A percentile compares a stretch with the other conserved stretches of the same genome.
phyloP scores from a whole-genome alignment of 768 basidiomycete species.

The Leccinum boreale region DNA sequence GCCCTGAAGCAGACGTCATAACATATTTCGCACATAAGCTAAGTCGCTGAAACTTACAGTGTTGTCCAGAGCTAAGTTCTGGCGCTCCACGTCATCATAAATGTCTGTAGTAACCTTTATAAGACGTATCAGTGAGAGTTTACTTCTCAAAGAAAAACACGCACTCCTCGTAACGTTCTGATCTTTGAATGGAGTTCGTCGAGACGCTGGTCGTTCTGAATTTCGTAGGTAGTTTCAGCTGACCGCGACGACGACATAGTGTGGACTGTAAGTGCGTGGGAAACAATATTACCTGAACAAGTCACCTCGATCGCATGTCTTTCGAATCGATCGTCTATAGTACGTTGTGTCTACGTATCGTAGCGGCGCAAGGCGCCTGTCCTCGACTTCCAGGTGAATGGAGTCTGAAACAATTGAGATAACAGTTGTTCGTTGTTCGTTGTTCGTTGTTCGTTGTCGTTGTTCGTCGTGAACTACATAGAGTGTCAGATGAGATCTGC shows the following conservation, averaged over 20 bases:
- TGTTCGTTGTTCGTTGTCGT: no score
- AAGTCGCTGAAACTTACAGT: slow-evolving; percentile 48
- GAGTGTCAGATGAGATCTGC: no score
- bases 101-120: slow-evolving; percentile 83
- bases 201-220: slow-evolving; percentile 80
- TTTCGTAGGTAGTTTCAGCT: slow-evolving; percentile 74
- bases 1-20: slow-evolving; percentile 37
- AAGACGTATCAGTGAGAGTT: background rate
- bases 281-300: no score
- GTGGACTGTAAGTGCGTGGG: background rate
- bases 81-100: slow-evolving; percentile 77
- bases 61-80: slow-evolving; percentile 75
- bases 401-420: no score
- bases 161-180: slow-evolving; percentile 74
- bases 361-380: no score
- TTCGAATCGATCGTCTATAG: no score
- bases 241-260: slow-evolving; percentile 37
- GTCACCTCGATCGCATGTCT: no score
- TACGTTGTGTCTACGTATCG: no score
- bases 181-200: slow-evolving; percentile 86
- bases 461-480: no score
- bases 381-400: no score
- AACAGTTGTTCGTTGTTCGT: no score
- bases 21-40: background rate
- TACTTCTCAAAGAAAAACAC: slow-evolving; percentile 15